phyloP scores from a whole-genome alignment of 179 eudicot genomes.

The Beta macrorhiza region DNA sequence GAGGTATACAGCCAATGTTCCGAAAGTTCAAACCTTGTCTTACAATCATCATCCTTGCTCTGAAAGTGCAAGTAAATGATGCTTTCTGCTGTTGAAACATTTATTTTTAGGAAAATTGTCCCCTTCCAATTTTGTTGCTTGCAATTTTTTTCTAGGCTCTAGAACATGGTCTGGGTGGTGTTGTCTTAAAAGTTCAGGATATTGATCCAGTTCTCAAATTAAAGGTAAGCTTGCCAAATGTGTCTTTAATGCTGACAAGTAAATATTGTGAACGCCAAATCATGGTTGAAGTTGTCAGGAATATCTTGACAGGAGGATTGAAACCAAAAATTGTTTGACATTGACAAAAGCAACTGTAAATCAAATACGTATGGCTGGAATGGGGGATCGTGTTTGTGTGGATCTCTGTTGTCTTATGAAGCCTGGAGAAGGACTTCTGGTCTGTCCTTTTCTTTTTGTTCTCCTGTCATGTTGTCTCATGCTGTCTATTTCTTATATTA shows the following conservation, averaged over 20 bases:
- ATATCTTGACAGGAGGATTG: conserved; percentile 72
- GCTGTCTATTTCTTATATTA: background rate
- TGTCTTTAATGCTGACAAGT: conserved; percentile 17
- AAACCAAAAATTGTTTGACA: conserved; percentile 47
- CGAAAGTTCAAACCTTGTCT: background rate
- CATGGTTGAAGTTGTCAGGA: conserved; percentile 52
- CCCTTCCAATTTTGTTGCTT: background rate
- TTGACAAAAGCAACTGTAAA: conserved; percentile 60
- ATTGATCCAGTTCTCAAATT: conserved; percentile 59
- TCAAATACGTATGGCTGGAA: conserved; percentile 63
- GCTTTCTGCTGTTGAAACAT: background rate
- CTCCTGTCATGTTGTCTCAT: background rate
- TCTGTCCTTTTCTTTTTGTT: conserved; percentile 17
- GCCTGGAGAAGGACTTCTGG: conserved; percentile 97
- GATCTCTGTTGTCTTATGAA: conserved; percentile 91
- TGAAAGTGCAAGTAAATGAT: background rate
- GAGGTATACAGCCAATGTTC: conserved; percentile 50
- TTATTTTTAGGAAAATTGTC: background rate
- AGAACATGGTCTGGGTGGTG: conserved; percentile 85
- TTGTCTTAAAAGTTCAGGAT: conserved; percentile 73
- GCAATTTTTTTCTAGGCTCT: conserved; percentile 52
- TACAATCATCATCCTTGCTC: background rate
- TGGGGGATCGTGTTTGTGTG: conserved; percentile 97
- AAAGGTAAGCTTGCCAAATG: conserved; percentile 49
- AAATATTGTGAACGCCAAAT: conserved; percentile 22